Conservation (phyloP, 2,329 filamentous ascomycete genomes). For the Corynespora cassiicola region DNA sequence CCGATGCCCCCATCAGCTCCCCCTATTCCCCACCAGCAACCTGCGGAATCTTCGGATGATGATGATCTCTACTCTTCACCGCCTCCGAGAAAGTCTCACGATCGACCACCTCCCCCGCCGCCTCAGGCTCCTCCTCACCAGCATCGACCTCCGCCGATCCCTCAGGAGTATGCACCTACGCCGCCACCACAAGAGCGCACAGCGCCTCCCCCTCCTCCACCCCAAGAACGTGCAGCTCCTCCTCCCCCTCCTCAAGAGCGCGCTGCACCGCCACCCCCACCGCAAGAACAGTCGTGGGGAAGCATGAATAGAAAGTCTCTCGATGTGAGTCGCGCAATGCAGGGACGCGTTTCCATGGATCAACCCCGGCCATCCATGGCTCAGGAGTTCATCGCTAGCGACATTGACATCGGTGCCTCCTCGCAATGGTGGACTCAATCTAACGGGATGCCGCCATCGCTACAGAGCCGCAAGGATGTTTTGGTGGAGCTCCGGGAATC, state of each 20-base stretch:
- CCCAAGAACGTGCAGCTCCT: slow-evolving; percentile 48
- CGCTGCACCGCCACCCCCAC: slow-evolving; percentile 38
- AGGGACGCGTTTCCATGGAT: slow-evolving; percentile 73
- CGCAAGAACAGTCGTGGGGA: slow-evolving; percentile 53
- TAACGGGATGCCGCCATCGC: slow-evolving; percentile 77
- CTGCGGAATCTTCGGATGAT: slow-evolving; percentile 38
- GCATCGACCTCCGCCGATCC: slow-evolving; percentile 43
- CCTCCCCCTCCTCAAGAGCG: slow-evolving; percentile 45
- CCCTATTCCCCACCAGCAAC: slow-evolving; percentile 33
- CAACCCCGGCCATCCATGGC: slow-evolving; percentile 75
- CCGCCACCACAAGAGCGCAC: slow-evolving; percentile 48
- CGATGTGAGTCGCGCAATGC: slow-evolving; percentile 65
- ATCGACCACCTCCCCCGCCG: slow-evolving; percentile 43
- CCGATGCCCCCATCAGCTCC: slow-evolving; percentile 43
- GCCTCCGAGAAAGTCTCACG: slow-evolving; percentile 42
- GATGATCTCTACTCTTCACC: slow-evolving; percentile 47
- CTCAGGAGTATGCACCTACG: slow-evolving; percentile 34
- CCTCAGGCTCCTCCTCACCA: slow-evolving; percentile 43
- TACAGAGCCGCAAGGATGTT: slow-evolving; percentile 84
- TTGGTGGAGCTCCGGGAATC: slow-evolving; percentile 83
- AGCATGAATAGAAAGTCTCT: slow-evolving; percentile 64
- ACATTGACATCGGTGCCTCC: slow-evolving; percentile 77
- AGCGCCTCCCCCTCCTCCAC: slow-evolving; percentile 42
- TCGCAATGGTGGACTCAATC: slow-evolving; percentile 89
- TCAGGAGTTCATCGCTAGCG: slow-evolving; percentile 84